Evolutionary conservation across 192 early-diverging fungal species (phyloP).

Genomic region (Fimicolochytrium jonesii): DNA sequence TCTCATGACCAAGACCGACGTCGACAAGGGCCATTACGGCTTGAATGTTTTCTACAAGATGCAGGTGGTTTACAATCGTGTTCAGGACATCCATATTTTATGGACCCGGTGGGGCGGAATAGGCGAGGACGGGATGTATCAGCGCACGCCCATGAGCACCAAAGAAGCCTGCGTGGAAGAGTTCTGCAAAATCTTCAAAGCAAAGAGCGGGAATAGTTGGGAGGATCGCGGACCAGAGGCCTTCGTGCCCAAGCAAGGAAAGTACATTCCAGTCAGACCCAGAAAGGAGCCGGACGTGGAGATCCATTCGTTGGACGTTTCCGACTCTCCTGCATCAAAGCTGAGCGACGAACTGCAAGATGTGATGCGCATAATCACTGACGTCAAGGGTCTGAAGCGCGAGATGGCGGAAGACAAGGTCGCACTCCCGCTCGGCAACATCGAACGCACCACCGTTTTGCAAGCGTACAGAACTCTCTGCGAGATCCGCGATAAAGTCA

Average conservation of each 20-base stretch:
- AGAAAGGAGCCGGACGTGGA: conserved; percentile 2
- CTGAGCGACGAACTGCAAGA: conserved; percentile 1
- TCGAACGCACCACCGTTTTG: conserved; percentile 15
- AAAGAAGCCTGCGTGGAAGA: conserved; percentile 26
- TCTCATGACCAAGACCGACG: conserved; percentile 45
- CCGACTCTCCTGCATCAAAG: conserved; percentile 2
- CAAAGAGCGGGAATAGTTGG: conserved; percentile 34
- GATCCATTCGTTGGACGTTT: conserved; percentile 22
- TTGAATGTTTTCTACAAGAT: conserved; percentile 55
- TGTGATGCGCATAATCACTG: conserved; percentile 26
- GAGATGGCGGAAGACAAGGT: background rate
- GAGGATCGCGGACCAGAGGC: background rate
- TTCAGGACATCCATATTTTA: conserved; percentile 35
- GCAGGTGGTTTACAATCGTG: conserved; percentile 48
- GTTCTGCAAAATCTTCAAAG: conserved; percentile 37
- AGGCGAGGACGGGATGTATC: conserved; percentile 17
- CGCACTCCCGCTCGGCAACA: conserved; percentile 18
- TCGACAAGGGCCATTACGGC: conserved; percentile 26
- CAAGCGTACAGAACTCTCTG: conserved; percentile 20
- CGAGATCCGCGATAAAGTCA: conserved; percentile 23
- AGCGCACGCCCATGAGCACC: conserved; percentile 27
- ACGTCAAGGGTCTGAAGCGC: conserved; percentile 19
- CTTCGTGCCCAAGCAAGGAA: conserved; percentile 27
- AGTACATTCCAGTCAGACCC: conserved; percentile 12
- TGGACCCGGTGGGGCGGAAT: conserved; percentile 32